A percentile compares a stretch with the other conserved stretches of the same genome.
Evolutionary conservation across 2,329 filamentous ascomycete genomes (phyloP).

Genomic region (Calonectria pseudoreteaudii): DNA sequence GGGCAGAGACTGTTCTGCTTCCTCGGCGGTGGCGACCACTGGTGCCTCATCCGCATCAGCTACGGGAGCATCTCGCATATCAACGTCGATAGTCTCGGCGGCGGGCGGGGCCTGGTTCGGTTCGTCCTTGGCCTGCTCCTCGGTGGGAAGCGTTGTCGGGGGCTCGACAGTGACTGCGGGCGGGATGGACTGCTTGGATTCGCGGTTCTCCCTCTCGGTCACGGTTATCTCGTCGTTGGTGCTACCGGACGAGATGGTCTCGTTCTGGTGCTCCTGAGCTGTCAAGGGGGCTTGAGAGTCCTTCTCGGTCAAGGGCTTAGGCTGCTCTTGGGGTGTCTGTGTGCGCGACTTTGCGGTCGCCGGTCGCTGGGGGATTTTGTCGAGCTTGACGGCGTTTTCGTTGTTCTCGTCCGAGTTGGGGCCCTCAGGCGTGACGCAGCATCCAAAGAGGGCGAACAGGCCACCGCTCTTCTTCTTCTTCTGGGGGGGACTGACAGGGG

Average conservation of each 20-base stretch:
- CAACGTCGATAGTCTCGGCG: conserved; percentile 70
- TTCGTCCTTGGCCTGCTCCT: conserved; percentile 41
- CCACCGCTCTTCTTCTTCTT: conserved; percentile 68
- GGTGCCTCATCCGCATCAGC: conserved; percentile 61
- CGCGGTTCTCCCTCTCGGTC: conserved; percentile 56
- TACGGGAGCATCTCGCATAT: conserved; percentile 74
- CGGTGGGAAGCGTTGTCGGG: conserved; percentile 47
- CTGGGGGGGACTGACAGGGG: conserved; percentile 60
- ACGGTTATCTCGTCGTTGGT: conserved; percentile 60
- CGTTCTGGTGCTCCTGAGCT: conserved; percentile 55
- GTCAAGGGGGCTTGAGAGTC: conserved; percentile 52
- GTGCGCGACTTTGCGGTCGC: conserved; percentile 66
- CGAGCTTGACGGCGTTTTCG: conserved; percentile 68
- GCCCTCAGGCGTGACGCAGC: conserved; percentile 74
- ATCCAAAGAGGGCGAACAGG: conserved; percentile 72
- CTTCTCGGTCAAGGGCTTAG: conserved; percentile 61
- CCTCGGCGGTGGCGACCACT: conserved; percentile 52
- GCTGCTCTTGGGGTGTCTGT: conserved; percentile 64
- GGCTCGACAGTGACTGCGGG: conserved; percentile 58
- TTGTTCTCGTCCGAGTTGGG: conserved; percentile 67
- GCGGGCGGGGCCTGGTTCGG: conserved; percentile 54
- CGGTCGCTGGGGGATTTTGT: conserved; percentile 67
- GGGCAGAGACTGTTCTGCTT: conserved; percentile 50
- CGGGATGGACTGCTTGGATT: conserved; percentile 58
- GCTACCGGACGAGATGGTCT: conserved; percentile 59